These are phyloP conservation scores for Obelidium mucronatum DNA, from an alignment of 192 early-diverging fungal genomes.

Conservation along the genomic window DNA sequence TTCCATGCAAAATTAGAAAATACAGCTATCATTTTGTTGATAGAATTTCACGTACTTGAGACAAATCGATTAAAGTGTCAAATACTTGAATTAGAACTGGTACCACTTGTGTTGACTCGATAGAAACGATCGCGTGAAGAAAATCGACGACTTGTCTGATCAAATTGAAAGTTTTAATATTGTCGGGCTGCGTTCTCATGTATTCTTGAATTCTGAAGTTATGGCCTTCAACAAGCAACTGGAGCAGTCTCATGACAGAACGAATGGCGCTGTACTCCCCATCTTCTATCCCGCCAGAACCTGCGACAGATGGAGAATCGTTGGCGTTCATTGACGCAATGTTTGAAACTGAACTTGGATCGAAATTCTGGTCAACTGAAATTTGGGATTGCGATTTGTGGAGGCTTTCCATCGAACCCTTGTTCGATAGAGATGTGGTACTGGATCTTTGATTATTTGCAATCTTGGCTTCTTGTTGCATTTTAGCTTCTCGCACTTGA, in stretches of 20 bases:
- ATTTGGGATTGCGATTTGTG: not conserved
- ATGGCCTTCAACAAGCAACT: conserved; percentile 49
- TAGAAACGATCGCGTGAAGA: conserved; percentile 36
- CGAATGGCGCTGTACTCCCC: conserved; percentile 35
- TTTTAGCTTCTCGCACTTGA: conserved; percentile 24
- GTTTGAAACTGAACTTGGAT: not conserved
- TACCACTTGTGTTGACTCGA: conserved; percentile 27
- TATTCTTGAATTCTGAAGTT: conserved; percentile 46
- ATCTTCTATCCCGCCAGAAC: conserved; percentile 37
- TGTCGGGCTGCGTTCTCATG: conserved; percentile 43
- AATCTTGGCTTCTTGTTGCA: not conserved
- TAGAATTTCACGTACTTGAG: conserved; percentile 31
- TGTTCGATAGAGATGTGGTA: not conserved
- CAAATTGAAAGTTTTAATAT: conserved; percentile 45
- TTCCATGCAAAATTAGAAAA: not conserved
- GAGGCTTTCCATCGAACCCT: not conserved
- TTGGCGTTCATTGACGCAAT: not conserved
- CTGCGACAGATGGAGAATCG: conserved; percentile 25
- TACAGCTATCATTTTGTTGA: not conserved
- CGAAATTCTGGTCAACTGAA: not conserved
- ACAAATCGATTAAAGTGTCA: conserved; percentile 50
- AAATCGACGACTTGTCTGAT: conserved; percentile 48
- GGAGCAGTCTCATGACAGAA: conserved; percentile 43
- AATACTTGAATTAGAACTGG: conserved; percentile 48
- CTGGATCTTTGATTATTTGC: not conserved